Conservation (phyloP, 768 basidiomycete genomes). For the Mrakia hoshinonis region DNA sequence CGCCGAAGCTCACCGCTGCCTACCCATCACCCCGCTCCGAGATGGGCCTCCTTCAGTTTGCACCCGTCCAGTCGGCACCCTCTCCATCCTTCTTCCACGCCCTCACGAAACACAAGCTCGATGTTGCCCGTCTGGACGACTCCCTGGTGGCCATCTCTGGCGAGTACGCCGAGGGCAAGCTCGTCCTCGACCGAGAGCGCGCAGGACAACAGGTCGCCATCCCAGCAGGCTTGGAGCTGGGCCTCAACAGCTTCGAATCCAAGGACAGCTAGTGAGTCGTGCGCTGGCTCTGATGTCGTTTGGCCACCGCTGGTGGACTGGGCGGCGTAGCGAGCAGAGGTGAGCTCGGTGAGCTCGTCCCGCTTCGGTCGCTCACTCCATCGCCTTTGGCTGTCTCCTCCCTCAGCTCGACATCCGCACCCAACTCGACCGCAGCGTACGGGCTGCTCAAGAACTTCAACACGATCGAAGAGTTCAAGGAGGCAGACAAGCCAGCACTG, state of each 20-base stretch:
- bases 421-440: slow-evolving; percentile 39
- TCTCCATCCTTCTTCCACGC: slow-evolving; percentile 90
- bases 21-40: neutral
- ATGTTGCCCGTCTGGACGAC: slow-evolving; percentile 74
- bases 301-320: no score
- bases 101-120: slow-evolving; percentile 80
- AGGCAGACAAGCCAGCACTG: slow-evolving; percentile 74
- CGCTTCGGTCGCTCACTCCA: neutral
- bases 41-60: slow-evolving; percentile 62
- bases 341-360: neutral
- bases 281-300: rapidly evolving
- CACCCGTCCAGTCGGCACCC: slow-evolving; percentile 75
- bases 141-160: slow-evolving; percentile 56
- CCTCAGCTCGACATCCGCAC: neutral
- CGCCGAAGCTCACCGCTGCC: no score
- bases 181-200: slow-evolving; percentile 62
- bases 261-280: slow-evolving; percentile 46
- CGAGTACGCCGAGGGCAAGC: slow-evolving; percentile 61
- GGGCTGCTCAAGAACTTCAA: slow-evolving; percentile 90
- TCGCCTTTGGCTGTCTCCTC: neutral
- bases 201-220: slow-evolving; percentile 56
- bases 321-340: no score
- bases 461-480: slow-evolving; percentile 91
- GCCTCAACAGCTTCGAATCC: slow-evolving; percentile 54
- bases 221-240: slow-evolving; percentile 50